A percentile compares a stretch with the other conserved stretches of the same genome.
These are phyloP conservation scores for Gossypium davidsonii DNA, from an alignment of 441 rosid species.

Conservation along the genomic window DNA sequence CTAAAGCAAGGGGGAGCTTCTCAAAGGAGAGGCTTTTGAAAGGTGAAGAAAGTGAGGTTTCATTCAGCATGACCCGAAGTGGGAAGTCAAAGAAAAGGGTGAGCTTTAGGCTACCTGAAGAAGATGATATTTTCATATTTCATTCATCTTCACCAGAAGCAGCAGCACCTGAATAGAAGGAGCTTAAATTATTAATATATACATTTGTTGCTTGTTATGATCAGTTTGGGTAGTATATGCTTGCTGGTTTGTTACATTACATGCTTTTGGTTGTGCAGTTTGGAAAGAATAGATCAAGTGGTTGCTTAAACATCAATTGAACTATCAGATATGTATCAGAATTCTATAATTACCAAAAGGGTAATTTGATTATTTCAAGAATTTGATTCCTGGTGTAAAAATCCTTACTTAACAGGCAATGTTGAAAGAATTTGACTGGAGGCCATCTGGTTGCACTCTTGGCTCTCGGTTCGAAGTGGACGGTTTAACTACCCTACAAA, in stretches of 20 bases:
- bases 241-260: background rate
- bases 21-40: conserved; percentile 13
- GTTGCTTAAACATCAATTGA: background rate
- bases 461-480: too few relatives aligned
- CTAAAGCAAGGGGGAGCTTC: conserved; percentile 12
- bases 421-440: background rate
- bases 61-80: conserved; percentile 7
- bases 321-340: background rate
- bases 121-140: conserved; percentile 33
- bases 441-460: too few relatives aligned
- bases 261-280: background rate
- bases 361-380: background rate
- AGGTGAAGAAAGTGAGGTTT: background rate
- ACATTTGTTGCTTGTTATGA: background rate
- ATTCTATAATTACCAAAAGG: background rate
- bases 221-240: background rate
- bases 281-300: background rate
- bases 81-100: conserved; percentile 33
- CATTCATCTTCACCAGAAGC: conserved; percentile 8
- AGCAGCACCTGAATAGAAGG: background rate
- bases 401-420: background rate
- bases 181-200: background rate
- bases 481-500: too few relatives aligned
- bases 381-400: background rate
- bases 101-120: conserved; percentile 37